A percentile compares a stretch with the other conserved stretches of the same genome.
Evolutionary conservation across 2,329 filamentous ascomycete genomes (phyloP).

Genomic region (Passalora sequoiae): DNA sequence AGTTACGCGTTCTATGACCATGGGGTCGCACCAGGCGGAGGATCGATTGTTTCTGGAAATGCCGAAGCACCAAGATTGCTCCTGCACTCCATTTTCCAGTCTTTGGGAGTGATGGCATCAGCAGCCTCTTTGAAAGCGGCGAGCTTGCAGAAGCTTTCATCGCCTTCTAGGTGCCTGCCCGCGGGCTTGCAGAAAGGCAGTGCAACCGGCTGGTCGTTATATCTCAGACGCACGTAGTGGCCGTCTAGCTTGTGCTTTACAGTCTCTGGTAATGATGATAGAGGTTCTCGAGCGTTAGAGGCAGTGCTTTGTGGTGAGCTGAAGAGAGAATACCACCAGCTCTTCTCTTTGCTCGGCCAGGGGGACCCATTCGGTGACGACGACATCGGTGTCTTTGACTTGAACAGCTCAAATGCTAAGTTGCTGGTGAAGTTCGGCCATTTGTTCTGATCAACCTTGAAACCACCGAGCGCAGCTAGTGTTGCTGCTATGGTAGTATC

Average conservation of each 20-base stretch:
- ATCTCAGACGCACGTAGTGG: constrained; percentile 84
- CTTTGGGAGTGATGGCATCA: constrained; percentile 77
- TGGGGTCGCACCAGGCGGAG: constrained; percentile 14
- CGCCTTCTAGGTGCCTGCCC: constrained; percentile 79
- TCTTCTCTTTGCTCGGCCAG: constrained; percentile 21
- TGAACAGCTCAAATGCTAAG: constrained; percentile 86
- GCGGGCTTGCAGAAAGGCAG: constrained; percentile 72
- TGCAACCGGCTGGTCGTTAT: constrained; percentile 78
- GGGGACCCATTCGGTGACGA: constrained; percentile 15
- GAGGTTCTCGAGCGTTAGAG: constrained; percentile 47
- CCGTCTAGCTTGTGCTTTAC: constrained; percentile 61
- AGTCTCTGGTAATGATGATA: constrained; percentile 50
- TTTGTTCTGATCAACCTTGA: constrained; percentile 54
- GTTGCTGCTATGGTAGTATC: constrained; percentile 85
- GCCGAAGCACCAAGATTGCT: constrained; percentile 53
- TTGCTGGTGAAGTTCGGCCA: constrained; percentile 96
- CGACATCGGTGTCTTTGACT: constrained; percentile 39
- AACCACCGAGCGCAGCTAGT: constrained; percentile 73
- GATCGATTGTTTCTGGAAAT: constrained; percentile 16
- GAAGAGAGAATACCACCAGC: constrained; percentile 30
- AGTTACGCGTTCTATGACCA: no score
- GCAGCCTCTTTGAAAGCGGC: constrained; percentile 89
- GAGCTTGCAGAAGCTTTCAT: constrained; percentile 86
- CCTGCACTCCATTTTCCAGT: constrained; percentile 66
- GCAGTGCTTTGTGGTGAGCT: constrained; percentile 13